Conservation (phyloP, 2,329 filamentous ascomycete species). For the Colletotrichum truncatum region DNA sequence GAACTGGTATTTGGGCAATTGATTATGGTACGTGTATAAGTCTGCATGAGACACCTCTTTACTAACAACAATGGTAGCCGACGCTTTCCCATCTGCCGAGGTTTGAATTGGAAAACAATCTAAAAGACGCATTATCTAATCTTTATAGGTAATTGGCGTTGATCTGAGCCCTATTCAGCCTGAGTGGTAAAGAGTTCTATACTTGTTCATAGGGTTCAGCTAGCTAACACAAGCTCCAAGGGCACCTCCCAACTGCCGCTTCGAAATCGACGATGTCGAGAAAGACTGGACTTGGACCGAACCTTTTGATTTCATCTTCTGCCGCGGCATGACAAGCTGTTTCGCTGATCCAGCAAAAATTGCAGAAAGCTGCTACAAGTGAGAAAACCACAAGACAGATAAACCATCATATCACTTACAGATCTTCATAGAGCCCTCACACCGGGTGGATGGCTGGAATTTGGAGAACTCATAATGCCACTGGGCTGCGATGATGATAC, state of each 20-base stretch:
- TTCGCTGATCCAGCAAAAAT: constrained; percentile 37
- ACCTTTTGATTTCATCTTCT: constrained; percentile 46
- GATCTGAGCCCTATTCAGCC: constrained; percentile 25
- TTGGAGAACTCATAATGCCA: constrained; percentile 37
- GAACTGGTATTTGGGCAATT: constrained; percentile 54
- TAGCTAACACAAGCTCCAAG: constrained; percentile 39
- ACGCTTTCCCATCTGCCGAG: constrained; percentile 39
- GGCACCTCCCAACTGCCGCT: constrained; percentile 54
- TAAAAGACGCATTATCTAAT: background rate
- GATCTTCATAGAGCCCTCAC: constrained; percentile 32
- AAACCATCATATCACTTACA: background rate
- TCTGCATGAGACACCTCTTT: no score
- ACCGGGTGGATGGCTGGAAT: constrained; percentile 43
- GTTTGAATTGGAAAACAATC: constrained; percentile 1
- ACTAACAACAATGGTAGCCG: constrained; percentile 29
- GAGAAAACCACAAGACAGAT: background rate
- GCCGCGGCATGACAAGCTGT: constrained; percentile 40
- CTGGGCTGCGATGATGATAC: constrained; percentile 42
- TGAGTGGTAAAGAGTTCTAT: background rate
- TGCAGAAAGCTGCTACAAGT: constrained; percentile 34
- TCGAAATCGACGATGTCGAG: constrained; percentile 49
- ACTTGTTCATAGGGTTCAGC: background rate
- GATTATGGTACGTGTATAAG: constrained; percentile 44
- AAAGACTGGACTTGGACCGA: constrained; percentile 41
- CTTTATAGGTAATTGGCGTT: background rate